Percentiles rank a stretch among this genome's conserved stretches.
Evolutionary conservation across 1,284 basidiomycete genomes (phyloP).

Genomic region (Grifola frondosa): DNA sequence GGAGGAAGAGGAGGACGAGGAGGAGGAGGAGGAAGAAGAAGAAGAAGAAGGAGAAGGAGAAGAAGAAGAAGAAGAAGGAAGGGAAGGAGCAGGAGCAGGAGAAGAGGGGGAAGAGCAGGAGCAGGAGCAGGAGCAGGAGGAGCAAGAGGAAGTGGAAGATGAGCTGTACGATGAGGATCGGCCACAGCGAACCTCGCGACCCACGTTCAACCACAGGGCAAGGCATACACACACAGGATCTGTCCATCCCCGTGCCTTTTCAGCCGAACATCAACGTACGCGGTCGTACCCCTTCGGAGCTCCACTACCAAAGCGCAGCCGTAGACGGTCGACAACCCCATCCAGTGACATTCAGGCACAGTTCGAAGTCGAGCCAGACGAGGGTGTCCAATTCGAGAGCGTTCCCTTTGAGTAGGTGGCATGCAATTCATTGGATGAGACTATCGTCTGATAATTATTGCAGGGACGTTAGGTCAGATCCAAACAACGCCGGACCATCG

Average conservation of each 20-base stretch:
- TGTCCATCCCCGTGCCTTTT: neutral
- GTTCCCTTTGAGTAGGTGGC: no score
- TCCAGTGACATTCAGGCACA: neutral
- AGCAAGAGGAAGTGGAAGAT: neutral
- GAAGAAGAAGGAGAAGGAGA: conserved; percentile 1
- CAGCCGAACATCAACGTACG: conserved; percentile 5
- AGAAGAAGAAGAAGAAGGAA: conserved; percentile 4
- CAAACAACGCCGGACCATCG: conserved; percentile 18
- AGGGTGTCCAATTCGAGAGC: no score
- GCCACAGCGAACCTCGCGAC: neutral
- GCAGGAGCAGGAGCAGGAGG: neutral
- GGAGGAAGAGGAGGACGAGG: conserved; percentile 1
- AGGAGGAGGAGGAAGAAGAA: neutral
- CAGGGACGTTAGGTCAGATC: conserved; percentile 3
- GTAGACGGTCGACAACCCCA: neutral
- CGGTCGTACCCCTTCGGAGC: neutral
- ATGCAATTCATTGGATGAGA: neutral
- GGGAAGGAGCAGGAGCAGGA: neutral
- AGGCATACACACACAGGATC: conserved; percentile 7
- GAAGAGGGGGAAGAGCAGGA: neutral
- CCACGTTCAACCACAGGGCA: conserved; percentile 3
- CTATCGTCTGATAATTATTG: neutral
- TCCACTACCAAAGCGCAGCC: neutral
- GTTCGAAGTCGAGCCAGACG: neutral
- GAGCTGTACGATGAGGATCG: neutral